phyloP scores from a whole-genome alignment of 306 rosid genomes.

The Glycine latifolia region DNA sequence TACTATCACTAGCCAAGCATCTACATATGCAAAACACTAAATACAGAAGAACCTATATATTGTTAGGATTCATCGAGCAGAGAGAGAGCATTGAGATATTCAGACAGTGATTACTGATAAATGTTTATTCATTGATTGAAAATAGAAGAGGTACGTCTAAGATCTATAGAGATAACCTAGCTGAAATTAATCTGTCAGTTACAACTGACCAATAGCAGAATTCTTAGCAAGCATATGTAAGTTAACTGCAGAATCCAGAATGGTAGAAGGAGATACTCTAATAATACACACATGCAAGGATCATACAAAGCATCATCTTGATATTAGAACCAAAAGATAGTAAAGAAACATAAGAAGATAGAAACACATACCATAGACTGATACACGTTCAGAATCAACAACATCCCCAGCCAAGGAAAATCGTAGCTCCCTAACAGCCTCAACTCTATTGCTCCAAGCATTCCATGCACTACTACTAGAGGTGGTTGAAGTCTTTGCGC shows the following conservation, averaged over 20 bases:
- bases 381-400: slow-evolving; percentile 51
- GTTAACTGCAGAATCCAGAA: background rate
- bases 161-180: background rate
- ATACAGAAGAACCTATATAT: slow-evolving; percentile 9
- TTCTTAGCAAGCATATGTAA: background rate
- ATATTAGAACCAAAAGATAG: slow-evolving; percentile 27
- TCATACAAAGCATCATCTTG: slow-evolving; percentile 21
- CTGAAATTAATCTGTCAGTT: background rate
- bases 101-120: background rate
- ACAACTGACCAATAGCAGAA: background rate
- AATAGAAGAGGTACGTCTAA: background rate
- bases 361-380: slow-evolving; percentile 60
- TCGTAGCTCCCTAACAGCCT: slow-evolving; percentile 70
- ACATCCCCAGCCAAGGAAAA: slow-evolving; percentile 82
- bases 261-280: background rate
- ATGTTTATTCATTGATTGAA: background rate
- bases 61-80: background rate
- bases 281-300: slow-evolving; percentile 22
- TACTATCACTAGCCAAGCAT: background rate
- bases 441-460: slow-evolving; percentile 90
- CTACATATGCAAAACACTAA: slow-evolving; percentile 24
- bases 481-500: slow-evolving; percentile 45
- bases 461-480: slow-evolving; percentile 70
- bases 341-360: slow-evolving; percentile 3
- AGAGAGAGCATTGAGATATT: background rate